Evolutionary conservation across 2,329 filamentous ascomycete species (phyloP).

Genomic region (Hypomyces rosellus): DNA sequence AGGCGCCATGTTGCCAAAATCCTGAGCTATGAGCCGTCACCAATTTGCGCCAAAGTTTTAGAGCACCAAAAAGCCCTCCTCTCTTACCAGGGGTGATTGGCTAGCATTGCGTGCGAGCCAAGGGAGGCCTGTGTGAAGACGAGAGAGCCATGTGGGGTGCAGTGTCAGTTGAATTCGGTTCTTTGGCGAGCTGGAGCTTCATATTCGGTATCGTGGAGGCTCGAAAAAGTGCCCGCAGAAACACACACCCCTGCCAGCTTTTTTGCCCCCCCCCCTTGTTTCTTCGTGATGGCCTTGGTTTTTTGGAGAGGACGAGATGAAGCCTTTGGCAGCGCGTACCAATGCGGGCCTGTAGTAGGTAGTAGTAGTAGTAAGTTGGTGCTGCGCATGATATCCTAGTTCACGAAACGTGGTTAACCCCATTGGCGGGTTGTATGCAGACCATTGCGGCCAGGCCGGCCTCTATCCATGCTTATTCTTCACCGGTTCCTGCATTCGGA

Average conservation of each 20-base stretch:
- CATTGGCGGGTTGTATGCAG: slow-evolving; percentile 8
- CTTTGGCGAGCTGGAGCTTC: neutral
- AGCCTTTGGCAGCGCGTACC: no score
- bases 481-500: slow-evolving; percentile 29
- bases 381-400: neutral
- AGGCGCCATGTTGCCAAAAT: neutral
- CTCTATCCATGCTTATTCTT: slow-evolving; percentile 18
- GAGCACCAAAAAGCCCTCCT: neutral
- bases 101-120: no score
- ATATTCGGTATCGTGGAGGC: neutral
- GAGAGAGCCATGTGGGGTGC: neutral
- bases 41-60: slow-evolving; percentile 1
- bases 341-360: no score
- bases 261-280: no score
- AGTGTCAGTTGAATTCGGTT: slow-evolving; percentile 1
- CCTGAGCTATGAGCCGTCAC: neutral
- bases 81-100: no score
- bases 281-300: no score
- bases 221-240: neutral
- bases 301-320: no score
- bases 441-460: slow-evolving; percentile 16
- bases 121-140: no score
- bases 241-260: no score
- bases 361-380: neutral
- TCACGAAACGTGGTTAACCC: slow-evolving; percentile 3